Base-by-base conservation (phyloP, 352 stramenopile genomes). In the Elongisporangium undulatum region DNA sequence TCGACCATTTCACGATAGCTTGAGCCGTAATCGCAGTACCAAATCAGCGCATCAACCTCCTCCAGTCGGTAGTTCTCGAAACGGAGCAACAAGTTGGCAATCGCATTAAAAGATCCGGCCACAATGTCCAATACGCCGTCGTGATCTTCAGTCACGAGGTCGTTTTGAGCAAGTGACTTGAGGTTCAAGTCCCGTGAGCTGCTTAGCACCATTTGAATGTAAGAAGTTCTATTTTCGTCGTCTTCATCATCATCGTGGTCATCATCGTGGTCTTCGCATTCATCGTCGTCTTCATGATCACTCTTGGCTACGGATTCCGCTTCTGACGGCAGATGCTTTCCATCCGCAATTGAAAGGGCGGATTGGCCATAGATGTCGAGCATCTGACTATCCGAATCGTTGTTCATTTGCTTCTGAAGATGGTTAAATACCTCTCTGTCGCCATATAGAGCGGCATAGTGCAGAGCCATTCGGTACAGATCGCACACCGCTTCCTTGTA, bases 341-440 rank as follows among this genome's bases (percentile, higher is more conserved):
- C 67, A 55, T 82, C 68, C 0, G 64, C 66, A 63, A 94, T 82
- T 23, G 68, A 67, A 12, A 61, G 59, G 13, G 82, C 75, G 3
- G 82, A 79, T 38, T 85, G 72, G n/a, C 86, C 86, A 53, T 74
- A 86, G 20, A 95, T 71, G 59, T 95, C 86, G n/a, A 76, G 71
- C 2, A 72, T 69, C 50, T 89, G 72, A 8, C 64, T 63, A 52
- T 82, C 79, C 6, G 56, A 50, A 4, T 71, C 51, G 16, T 67
- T 59, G 3, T 61, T 71, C 69, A 90, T 83, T 58, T 85, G 84
- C 9, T 62, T 66, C 24, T 72, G 19, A 21, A 95, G 21, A 60
- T 75, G 83, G 0, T 80, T 56, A 34, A 82, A 94, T 16, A 90
- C 63, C 16, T 78, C 75, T 9, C 69, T 59, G n/a, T 75, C 81